phyloP scores from a whole-genome alignment of 2,329 filamentous ascomycete genomes.

The Fusarium beomiforme region DNA sequence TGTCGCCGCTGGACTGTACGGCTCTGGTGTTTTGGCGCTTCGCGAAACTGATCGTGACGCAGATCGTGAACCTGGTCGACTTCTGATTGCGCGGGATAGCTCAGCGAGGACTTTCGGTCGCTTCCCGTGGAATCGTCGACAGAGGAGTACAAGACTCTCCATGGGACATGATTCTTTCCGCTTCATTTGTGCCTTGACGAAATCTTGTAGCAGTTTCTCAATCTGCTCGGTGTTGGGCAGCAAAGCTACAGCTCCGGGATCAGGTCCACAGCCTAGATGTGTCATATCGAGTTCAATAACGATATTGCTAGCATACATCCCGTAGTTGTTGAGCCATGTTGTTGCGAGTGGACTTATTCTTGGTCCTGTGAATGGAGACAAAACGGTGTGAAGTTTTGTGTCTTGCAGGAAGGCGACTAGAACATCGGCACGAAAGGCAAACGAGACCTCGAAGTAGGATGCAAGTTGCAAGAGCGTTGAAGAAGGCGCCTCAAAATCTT shows the following conservation, averaged over 20 bases:
- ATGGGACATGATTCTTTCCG: constrained; percentile 39
- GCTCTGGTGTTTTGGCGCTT: constrained; percentile 8
- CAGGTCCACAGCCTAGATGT: constrained; percentile 47
- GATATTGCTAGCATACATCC: constrained; percentile 49
- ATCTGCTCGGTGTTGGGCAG: constrained; percentile 40
- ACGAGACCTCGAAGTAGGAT: constrained; percentile 46
- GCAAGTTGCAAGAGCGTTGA: constrained; percentile 39
- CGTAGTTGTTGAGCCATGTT: constrained; percentile 49
- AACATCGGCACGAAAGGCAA: constrained; percentile 50
- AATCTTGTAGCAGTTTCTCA: constrained; percentile 41
- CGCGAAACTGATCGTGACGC: constrained; percentile 21
- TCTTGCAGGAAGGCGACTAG: constrained; percentile 49
- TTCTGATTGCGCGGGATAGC: constrained; percentile 7
- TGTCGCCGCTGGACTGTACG: background rate
- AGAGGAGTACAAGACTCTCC: constrained; percentile 47
- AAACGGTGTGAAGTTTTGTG: constrained; percentile 51
- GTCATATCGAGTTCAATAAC: constrained; percentile 55
- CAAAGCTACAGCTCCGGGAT: constrained; percentile 37
- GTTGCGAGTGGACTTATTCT: constrained; percentile 49
- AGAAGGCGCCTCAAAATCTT: constrained; percentile 47
- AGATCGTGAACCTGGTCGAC: constrained; percentile 16
- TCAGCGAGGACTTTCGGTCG: background rate
- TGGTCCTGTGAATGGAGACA: constrained; percentile 50
- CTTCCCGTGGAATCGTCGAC: constrained; percentile 48
- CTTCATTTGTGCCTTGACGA: constrained; percentile 42